phyloP scores from a whole-genome alignment of 2,329 filamentous ascomycete genomes.

The Aureobasidium sp. region DNA sequence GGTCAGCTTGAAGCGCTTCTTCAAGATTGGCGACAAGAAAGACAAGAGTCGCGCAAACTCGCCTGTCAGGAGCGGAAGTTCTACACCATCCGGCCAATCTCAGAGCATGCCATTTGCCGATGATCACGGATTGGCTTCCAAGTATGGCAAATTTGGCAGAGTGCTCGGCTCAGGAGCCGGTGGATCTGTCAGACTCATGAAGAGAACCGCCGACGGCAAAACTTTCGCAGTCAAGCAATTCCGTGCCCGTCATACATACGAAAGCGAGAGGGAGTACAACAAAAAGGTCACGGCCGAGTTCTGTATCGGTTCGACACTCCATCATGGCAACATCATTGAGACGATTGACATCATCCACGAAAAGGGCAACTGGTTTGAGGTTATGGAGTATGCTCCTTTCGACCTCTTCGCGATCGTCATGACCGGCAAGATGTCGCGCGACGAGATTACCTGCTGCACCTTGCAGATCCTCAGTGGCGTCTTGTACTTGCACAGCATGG shows the following conservation, averaged over 20 bases:
- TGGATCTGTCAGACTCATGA: conserved; percentile 90
- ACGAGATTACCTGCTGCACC: conserved; percentile 86
- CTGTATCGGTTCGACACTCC: conserved; percentile 91
- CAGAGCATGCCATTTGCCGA: conserved; percentile 72
- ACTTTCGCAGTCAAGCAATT: conserved; percentile 99
- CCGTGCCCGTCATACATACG: conserved; percentile 81
- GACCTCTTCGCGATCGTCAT: conserved; percentile 98
- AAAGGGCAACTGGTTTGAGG: conserved; percentile 90
- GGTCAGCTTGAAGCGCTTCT: conserved; percentile 93
- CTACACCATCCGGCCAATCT: conserved; percentile 29
- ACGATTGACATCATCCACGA: conserved; percentile 95
- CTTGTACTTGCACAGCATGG: conserved; percentile 90
- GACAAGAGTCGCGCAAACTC: conserved; percentile 29
- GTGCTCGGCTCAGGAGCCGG: conserved; percentile 91
- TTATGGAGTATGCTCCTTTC: conserved; percentile 97
- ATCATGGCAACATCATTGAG: conserved; percentile 97
- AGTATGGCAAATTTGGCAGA: conserved; percentile 93
- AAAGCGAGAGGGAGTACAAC: conserved; percentile 89
- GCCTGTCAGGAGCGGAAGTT: conserved; percentile 27
- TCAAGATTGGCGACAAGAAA: conserved; percentile 66
- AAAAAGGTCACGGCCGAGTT: conserved; percentile 99
- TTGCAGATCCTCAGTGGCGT: conserved; percentile 93
- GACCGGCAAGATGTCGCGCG: conserved; percentile 92
- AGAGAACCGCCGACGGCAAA: conserved; percentile 81
- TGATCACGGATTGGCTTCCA: conserved; percentile 81